Percentiles rank a stretch among this genome's conserved stretches.
These are phyloP conservation scores for Fennellomyces sp. DNA, from an alignment of 371 early-diverging fungal species.

Conservation along the genomic window DNA sequence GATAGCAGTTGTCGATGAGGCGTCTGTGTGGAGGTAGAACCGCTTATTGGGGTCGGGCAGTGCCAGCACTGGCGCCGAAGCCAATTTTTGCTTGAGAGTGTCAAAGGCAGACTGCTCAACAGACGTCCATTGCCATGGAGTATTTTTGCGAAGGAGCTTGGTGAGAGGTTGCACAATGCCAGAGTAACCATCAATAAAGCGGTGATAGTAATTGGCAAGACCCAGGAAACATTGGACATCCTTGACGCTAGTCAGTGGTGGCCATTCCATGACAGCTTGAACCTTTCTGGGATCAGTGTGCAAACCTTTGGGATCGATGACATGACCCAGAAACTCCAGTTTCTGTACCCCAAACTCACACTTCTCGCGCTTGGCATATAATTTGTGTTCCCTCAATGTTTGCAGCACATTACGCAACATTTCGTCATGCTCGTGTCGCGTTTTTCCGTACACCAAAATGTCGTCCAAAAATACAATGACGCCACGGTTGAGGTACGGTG, in stretches of 20 bases:
- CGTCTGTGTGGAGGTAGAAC: neutral
- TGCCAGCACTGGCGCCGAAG: slow-evolving; percentile 5
- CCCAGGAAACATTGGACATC: slow-evolving; percentile 39
- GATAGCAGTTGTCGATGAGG: neutral
- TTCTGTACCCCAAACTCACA: neutral
- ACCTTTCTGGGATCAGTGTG: slow-evolving; percentile 24
- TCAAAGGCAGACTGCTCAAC: neutral
- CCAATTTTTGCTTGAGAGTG: neutral
- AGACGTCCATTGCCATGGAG: slow-evolving; percentile 8
- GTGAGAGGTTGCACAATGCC: slow-evolving; percentile 30
- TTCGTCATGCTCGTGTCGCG: neutral
- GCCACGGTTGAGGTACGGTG: slow-evolving; percentile 11
- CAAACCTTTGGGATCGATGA: slow-evolving; percentile 6
- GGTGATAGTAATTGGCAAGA: too few relatives aligned
- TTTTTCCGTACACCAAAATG: neutral
- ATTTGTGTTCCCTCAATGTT: neutral
- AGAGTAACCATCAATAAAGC: slow-evolving; percentile 31
- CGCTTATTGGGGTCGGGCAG: neutral
- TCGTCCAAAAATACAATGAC: slow-evolving; percentile 9
- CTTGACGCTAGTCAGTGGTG: slow-evolving; percentile 30
- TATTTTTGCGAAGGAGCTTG: slow-evolving; percentile 27
- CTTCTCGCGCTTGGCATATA: neutral
- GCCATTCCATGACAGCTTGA: slow-evolving; percentile 30
- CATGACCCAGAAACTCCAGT: neutral
- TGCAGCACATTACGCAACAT: neutral